phyloP scores from a whole-genome alignment of 2,329 filamentous ascomycete species.

The Sclerotinia nivalis region DNA sequence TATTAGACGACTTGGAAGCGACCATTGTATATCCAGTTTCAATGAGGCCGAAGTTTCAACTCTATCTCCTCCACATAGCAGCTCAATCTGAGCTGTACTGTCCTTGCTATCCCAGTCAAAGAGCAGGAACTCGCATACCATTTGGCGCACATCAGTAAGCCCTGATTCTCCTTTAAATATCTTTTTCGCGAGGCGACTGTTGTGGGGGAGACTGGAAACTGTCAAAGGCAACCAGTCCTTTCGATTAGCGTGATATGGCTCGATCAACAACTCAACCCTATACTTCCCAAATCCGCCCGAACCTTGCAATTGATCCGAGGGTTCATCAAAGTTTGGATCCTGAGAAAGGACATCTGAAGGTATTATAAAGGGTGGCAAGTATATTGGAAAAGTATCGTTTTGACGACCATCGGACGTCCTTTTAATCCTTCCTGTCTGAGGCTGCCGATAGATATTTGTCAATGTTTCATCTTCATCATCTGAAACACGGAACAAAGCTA shows the following conservation, averaged over 20 bases:
- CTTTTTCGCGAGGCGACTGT: constrained; percentile 15
- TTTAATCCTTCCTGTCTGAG: constrained; percentile 18
- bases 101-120: constrained; percentile 17
- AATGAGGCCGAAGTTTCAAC: constrained; percentile 24
- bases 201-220: constrained; percentile 16
- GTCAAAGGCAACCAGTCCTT: constrained; percentile 35
- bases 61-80: constrained; percentile 23
- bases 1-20: constrained; percentile 29
- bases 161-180: constrained; percentile 7
- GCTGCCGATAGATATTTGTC: constrained; percentile 18
- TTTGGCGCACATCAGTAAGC: constrained; percentile 9
- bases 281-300: constrained; percentile 1
- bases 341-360: constrained; percentile 17
- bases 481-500: constrained; percentile 30
- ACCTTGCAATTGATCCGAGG: neutral
- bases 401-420: neutral
- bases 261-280: constrained; percentile 10
- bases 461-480: constrained; percentile 30
- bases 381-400: neutral
- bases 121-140: constrained; percentile 10
- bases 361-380: constrained; percentile 17
- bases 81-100: neutral
- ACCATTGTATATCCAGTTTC: constrained; percentile 31
- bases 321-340: neutral
- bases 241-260: constrained; percentile 18